Base-by-base conservation (phyloP, 768 basidiomycete species). In the Tubosaeta brunneosetosa region DNA sequence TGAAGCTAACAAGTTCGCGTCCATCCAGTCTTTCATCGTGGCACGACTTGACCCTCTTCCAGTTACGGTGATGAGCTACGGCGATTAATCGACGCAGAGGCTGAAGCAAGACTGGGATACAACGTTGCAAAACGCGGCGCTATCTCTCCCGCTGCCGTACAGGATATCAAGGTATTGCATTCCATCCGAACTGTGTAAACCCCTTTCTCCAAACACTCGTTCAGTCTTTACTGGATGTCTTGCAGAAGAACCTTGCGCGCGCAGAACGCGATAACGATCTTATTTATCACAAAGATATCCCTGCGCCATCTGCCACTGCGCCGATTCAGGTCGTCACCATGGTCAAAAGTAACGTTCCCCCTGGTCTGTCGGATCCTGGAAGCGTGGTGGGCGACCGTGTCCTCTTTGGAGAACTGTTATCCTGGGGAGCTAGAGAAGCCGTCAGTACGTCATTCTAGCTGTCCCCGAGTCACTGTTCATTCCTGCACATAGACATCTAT, bases 251-350 rank as follows among this genome's bases (percentile, higher is more conserved):
- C 50, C 68, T 88, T 32, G 69, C 74, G 4, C 80, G 91, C 13
- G 90, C 94, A 0, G 82, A 86, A 56, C 82, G 91, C 31, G 95
- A 98, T 68, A 99, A 99, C 66, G 89, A 95, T 68, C 74, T 97
- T 7, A 97, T 99, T 36, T 99, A 97, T 71, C 92, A 97, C 59
- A 79, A 91, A 47, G 86, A 91, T 51, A 76, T 95, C 1, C 93
- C 94, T 1, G 74, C 92, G 0, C 61, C 80, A 4, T 82, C 86
- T 2, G 78, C 85, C 14, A 78, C 97, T 7, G 71, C 84, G 0
- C 64, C 77, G 0, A 83, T 97, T 46, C 73, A 75, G 29, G 82
- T 82, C 34, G 82, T 83, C 2, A 70, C 79, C 10, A 80, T 97
- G 64, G 88, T 84, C 32, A 78, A 83, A 54, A 67, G 83, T 2